Evolutionary conservation across 306 rosid genomes (phyloP), one percentile per base, ranked within the genome.

Genomic region (Begonia peltatifolia): DNA sequence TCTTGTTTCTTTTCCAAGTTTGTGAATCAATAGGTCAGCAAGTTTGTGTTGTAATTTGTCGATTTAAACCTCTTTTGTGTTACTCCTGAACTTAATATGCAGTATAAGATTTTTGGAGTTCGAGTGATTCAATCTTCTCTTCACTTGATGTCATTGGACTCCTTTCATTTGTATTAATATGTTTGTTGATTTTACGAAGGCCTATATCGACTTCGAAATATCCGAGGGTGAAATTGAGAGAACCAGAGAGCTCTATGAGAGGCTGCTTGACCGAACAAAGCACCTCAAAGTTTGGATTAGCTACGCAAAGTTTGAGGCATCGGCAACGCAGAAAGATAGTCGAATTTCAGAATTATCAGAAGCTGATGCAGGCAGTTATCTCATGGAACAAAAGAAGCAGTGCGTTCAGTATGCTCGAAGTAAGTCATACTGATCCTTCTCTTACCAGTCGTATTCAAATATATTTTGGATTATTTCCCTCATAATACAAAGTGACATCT

Each of bases 271-370:
- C 57, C 78, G 97, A 62, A 89, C 95, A 47, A 84, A 89, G 70
- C 97, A 89, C 76, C 56, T 89, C 66, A 85, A 89, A 71, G 95
- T 89, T 11, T 84, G 97, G 97, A 74, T 82, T 22, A 85, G 95
- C 61, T 82, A 66, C 63, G 94, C 95, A 0, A 81, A 84, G 17
- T 89, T 82, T 71, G 97, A 82, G 78, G 83, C 87, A n/a, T 71
- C 94, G 0, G 79, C 95, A 41, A 42, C 68, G 50, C 76, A 62
- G 47, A 59, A 60, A 14, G 70, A 61, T 25, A 50, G 38, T 10
- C 47, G n/a, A 25, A 67, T 54, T 66, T 25, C 57, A 15, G 83
- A 76, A 54, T 13, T 63, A 14, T 17, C 68, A 36, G 76, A 66
- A 49, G 70, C 62, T 54, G 53, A 56, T 38, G 48, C 46, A 30